Evolutionary conservation across 805 yeast genomes (phyloP).

Genomic region (Blastobotrys parvus): DNA sequence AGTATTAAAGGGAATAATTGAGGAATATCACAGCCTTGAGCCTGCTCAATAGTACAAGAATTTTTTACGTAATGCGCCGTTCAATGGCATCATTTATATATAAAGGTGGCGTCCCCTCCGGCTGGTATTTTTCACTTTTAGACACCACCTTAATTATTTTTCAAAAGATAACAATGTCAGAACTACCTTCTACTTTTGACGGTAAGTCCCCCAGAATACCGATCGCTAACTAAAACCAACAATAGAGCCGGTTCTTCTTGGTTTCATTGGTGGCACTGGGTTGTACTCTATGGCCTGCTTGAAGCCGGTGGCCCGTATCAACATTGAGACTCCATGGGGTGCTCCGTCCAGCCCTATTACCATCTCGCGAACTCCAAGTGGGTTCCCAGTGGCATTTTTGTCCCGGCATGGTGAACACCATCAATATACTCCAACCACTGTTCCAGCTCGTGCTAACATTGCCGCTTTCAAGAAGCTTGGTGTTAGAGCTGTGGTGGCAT

Average conservation of each 20-base stretch:
- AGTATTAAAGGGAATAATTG: constrained; percentile 67
- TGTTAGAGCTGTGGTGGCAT: constrained; percentile 81
- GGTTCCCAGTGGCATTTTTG: constrained; percentile 84
- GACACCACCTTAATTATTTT: too few species aligned
- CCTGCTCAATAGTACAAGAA: constrained; percentile 6
- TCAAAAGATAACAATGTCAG: neutral
- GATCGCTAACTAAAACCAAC: neutral
- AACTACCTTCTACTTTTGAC: constrained; percentile 2
- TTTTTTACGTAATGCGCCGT: too few species aligned
- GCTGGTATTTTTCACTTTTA: too few species aligned
- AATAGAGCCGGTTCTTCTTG: constrained; percentile 62
- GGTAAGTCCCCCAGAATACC: neutral
- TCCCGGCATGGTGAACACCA: constrained; percentile 94
- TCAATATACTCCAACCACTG: constrained; percentile 82
- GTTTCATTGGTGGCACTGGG: constrained; percentile 98
- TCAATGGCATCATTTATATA: too few species aligned
- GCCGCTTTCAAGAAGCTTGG: constrained; percentile 89
- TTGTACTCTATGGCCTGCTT: constrained; percentile 76
- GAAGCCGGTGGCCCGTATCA: constrained; percentile 75
- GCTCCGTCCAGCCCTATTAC: constrained; percentile 91
- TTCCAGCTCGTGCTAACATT: constrained; percentile 88
- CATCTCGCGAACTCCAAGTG: constrained; percentile 64
- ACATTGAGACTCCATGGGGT: constrained; percentile 95
- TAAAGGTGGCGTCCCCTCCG: too few species aligned
- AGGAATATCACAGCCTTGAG: constrained; percentile 54